Evolutionary conservation across 108 stramenopile genomes (phyloP), one percentile per base, ranked within the genome.

Genomic region (Nitzschia inconspicua): DNA sequence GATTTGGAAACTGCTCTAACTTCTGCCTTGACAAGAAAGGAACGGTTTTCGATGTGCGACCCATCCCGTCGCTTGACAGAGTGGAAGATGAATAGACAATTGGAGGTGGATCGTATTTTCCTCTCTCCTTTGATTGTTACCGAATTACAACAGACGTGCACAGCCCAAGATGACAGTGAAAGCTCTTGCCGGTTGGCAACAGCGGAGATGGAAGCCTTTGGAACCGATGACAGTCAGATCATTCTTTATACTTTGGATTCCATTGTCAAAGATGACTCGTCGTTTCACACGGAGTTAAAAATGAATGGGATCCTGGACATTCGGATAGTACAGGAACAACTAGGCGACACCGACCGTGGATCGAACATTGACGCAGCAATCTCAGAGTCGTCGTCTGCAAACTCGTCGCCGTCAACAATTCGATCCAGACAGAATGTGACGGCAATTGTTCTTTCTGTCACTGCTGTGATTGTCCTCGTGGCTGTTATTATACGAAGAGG

Each of bases 271-370:
- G 53, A 55, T 35, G 32, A 35, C 18, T 23, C 6, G 19, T 10
- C 5, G 6, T 55, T 55, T 55, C 34, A 55, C 18, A 25, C 34
- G 34, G 22, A n/a, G 3, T 35, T 55, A 3, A 18, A 19, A 19
- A 4, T 5, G 9, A 20, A 55, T 25, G 53, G 53, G 20, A 55
- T 55, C 34, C 16, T 36, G 34, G 53, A 55, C 32, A 35, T 55
- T 18, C 53, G 53, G 16, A 6, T 55, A 4, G 37, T 31, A 19
- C 20, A n/a, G 3, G 34, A 36, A 4, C 16, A 7, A 14, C 11
- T 4, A 19, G 10, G 34, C 19, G 53, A 5, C 16, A 8, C 30
- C 30, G 8, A 5, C 16, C 20, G 34, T 32, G 53, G 4, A 3
- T 10, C 37, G 10, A 14, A 18, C 10, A 4, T 35, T 14, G 5